Percentiles rank a stretch among this genome's conserved stretches.
Evolutionary conservation across 768 basidiomycete genomes (phyloP).

Genomic region (Dioszegia aurantiaca): DNA sequence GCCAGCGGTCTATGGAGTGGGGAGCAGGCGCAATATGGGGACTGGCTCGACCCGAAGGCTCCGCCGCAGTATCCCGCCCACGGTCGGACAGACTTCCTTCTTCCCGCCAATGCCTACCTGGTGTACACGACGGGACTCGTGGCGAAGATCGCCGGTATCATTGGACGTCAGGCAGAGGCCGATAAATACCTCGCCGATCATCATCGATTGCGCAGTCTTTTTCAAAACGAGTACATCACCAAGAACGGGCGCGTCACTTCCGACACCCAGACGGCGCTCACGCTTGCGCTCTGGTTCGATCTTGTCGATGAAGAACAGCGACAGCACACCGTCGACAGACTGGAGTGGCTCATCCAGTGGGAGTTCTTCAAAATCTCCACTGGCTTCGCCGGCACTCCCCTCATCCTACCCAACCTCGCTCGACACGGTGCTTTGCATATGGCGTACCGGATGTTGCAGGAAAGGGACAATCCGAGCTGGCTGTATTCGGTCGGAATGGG

Average conservation of each 20-base stretch:
- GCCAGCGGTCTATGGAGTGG: slow-evolving; percentile 28
- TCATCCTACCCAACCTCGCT: slow-evolving; percentile 37
- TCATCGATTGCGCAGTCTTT: slow-evolving; percentile 5
- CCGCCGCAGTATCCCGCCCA: slow-evolving; percentile 27
- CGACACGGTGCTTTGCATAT: slow-evolving; percentile 26
- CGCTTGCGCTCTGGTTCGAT: slow-evolving; percentile 44
- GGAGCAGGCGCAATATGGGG: slow-evolving; percentile 27
- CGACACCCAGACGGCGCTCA: slow-evolving; percentile 43
- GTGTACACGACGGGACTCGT: slow-evolving; percentile 28
- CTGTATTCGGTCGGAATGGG: slow-evolving; percentile 35
- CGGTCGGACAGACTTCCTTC: slow-evolving; percentile 24
- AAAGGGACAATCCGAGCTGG: slow-evolving; percentile 34
- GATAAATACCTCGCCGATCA: slow-evolving; percentile 4
- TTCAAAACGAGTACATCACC: slow-evolving; percentile 37
- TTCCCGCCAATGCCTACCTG: slow-evolving; percentile 35
- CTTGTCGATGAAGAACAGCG: slow-evolving; percentile 28
- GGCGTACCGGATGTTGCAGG: slow-evolving; percentile 47
- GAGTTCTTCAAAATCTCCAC: slow-evolving; percentile 40
- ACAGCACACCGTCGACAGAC: slow-evolving; percentile 17
- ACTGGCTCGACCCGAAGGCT: slow-evolving; percentile 47
- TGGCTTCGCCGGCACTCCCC: slow-evolving; percentile 48
- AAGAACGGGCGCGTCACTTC: slow-evolving; percentile 29
- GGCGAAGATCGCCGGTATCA: slow-evolving; percentile 16
- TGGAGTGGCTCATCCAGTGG: slow-evolving; percentile 26
- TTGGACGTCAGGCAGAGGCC: slow-evolving; percentile 13